These are phyloP conservation scores for Logfia minima DNA, from an alignment of 129 eudicot genomes.

Conservation along the genomic window DNA sequence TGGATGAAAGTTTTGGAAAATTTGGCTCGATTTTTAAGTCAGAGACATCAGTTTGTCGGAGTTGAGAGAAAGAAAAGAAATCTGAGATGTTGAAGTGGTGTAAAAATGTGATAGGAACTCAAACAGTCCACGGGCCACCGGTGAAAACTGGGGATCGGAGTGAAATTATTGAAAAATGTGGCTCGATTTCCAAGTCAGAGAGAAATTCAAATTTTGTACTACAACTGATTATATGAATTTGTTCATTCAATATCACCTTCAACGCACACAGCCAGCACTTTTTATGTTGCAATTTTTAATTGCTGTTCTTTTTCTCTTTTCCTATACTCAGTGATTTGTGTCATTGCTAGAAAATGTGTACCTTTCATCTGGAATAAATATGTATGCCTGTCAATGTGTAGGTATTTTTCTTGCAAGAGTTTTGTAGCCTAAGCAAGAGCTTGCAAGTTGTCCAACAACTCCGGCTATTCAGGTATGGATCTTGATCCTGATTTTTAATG, in stretches of 20 bases:
- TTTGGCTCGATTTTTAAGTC: too few species aligned
- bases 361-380: background rate
- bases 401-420: slow-evolving; percentile 90
- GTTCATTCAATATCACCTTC: background rate
- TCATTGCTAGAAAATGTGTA: background rate
- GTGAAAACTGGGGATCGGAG: too few species aligned
- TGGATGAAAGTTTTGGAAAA: too few species aligned
- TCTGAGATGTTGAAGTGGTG: too few species aligned
- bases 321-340: background rate
- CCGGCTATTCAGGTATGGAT: slow-evolving; percentile 68
- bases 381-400: slow-evolving; percentile 22
- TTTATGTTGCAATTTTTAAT: background rate
- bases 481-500: background rate
- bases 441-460: slow-evolving; percentile 82
- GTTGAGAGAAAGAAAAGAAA: too few species aligned
- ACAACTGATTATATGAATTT: background rate
- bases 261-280: background rate
- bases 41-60: too few species aligned
- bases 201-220: background rate
- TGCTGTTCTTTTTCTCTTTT: slow-evolving; percentile 15
- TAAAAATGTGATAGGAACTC: too few species aligned
- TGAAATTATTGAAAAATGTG: too few species aligned
- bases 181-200: too few species aligned
- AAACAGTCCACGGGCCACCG: too few species aligned
- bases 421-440: slow-evolving; percentile 83